Base-by-base conservation (phyloP, 768 basidiomycete genomes). In the Russula earlei region DNA sequence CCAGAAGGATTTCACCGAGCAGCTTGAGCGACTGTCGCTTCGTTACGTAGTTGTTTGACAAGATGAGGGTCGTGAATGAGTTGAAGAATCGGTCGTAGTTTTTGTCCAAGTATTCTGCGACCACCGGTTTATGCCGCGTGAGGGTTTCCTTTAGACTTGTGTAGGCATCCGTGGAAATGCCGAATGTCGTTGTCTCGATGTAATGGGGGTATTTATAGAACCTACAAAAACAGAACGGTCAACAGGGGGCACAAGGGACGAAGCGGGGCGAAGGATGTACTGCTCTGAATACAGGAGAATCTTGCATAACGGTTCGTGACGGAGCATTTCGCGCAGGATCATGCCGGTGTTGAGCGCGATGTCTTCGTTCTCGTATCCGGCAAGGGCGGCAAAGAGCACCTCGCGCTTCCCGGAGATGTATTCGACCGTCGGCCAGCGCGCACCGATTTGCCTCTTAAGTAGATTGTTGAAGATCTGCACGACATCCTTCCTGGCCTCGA, bases 11-110 rank as follows among this genome's bases (percentile, higher is more conserved):
- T 72, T 99, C 96, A 60, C 96, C 96, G 2, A 99, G 82, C 6
- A 98, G 82, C 71, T 99, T 99, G 64, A 99, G 82, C 1, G 94
- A 97, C 70, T 99, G 96, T 15, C 96, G 89, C 70, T 98, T 98
- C n/a, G 96, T 99, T 55, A 99, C 96, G 68, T 98, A 98, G 76
- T 98, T 98, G 66, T 77, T 79, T 19, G 95, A 98, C 37, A 91
- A 77, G 61, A 98, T 87, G 59, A 99, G 85, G 17, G 86, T 86
- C 15, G 90, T 90, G 74, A 93, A 98, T 51, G 92, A 91, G 29
- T 82, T 80, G 77, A 99, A 99, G 78, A 98, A 99, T 59, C 90
- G 79, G 64, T 99, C 96, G 67, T 98, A 99, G 68, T 97, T 92
- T 77, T 86, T 88, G 69, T 98, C 96, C 7, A 99, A 78, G 68